Percentiles rank a stretch among this genome's conserved stretches.
phyloP scores from a whole-genome alignment of 2,329 filamentous ascomycete genomes.

The Fusarium dlaminii region DNA sequence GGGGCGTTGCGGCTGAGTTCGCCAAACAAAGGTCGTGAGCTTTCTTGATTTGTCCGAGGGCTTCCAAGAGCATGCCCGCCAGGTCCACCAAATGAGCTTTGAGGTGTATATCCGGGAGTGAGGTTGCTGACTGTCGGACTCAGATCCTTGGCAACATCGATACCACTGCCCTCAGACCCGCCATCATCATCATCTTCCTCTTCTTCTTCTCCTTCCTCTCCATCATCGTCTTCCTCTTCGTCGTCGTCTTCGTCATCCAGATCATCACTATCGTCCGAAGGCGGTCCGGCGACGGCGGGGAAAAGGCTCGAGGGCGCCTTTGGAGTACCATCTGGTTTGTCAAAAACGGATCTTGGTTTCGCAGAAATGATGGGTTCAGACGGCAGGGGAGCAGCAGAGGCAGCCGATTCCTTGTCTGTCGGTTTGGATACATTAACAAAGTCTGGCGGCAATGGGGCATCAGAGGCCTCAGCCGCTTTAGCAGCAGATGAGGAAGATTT shows the following conservation, averaged over 20 bases:
- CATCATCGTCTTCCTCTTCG: slow-evolving; percentile 54
- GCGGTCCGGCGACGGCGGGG: slow-evolving; percentile 49
- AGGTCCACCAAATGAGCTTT: slow-evolving; percentile 66
- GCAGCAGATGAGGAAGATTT: slow-evolving; percentile 22
- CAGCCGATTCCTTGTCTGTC: slow-evolving; percentile 7
- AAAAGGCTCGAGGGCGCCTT: slow-evolving; percentile 44
- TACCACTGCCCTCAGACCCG: slow-evolving; percentile 67
- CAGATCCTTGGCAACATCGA: slow-evolving; percentile 72
- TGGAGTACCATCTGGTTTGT: slow-evolving; percentile 49
- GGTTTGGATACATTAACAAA: slow-evolving; percentile 39
- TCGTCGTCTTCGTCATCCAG: slow-evolving; percentile 47
- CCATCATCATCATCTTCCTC: slow-evolving; percentile 61
- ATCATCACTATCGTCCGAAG: slow-evolving; percentile 55
- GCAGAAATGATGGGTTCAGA: slow-evolving; percentile 21
- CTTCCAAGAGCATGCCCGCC: slow-evolving; percentile 50
- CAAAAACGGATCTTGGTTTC: slow-evolving; percentile 27
- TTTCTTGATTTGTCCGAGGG: slow-evolving; percentile 54
- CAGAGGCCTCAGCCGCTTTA: slow-evolving; percentile 22
- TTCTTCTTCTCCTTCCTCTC: slow-evolving; percentile 57
- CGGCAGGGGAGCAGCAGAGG: slow-evolving; percentile 22
- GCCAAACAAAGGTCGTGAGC: slow-evolving; percentile 61
- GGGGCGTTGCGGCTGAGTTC: slow-evolving; percentile 62
- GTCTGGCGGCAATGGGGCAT: slow-evolving; percentile 48
- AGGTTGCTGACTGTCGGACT: slow-evolving; percentile 60
- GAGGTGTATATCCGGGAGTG: slow-evolving; percentile 63